Conservation (phyloP, 2,329 filamentous ascomycete genomes). For the Colletotrichum endophyticum region DNA sequence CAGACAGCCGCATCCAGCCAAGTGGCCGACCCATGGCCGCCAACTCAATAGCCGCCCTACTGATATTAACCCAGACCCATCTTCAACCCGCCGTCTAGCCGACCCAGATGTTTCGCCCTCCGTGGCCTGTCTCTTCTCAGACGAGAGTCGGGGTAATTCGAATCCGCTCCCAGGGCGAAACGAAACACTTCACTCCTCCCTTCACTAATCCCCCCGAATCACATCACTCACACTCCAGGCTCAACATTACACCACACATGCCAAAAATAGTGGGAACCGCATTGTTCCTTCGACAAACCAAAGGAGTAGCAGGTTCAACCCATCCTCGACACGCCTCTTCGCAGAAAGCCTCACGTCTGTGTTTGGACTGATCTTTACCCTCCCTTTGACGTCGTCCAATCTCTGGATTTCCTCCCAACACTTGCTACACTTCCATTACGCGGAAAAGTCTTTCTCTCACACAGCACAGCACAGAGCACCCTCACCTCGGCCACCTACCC, state of each 20-base stretch:
- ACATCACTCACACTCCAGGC: not conserved
- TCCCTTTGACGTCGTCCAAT: not conserved
- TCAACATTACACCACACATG: not conserved
- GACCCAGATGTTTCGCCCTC: not conserved
- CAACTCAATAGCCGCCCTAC: not conserved
- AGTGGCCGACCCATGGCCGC: not conserved
- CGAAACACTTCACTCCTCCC: not conserved
- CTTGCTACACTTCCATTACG: not conserved
- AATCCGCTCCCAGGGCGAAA: slow-evolving; percentile 1
- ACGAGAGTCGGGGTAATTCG: not conserved
- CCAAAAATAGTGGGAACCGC: slow-evolving; percentile 3
- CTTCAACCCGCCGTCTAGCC: not conserved
- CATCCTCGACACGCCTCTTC: not conserved
- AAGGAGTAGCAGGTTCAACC: not conserved
- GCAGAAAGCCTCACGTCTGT: not conserved
- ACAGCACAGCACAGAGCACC: not conserved
- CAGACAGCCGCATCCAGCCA: not conserved
- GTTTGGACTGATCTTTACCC: slow-evolving; percentile 1
- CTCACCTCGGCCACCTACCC: not conserved
- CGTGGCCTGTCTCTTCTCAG: not conserved
- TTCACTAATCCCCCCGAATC: not conserved
- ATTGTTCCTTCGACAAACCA: not conserved
- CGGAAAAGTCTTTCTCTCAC: not conserved
- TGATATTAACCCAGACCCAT: not conserved
- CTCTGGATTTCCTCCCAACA: not conserved